phyloP scores from a whole-genome alignment of 1,284 basidiomycete species.

The Moesziomyces globuligerus region DNA sequence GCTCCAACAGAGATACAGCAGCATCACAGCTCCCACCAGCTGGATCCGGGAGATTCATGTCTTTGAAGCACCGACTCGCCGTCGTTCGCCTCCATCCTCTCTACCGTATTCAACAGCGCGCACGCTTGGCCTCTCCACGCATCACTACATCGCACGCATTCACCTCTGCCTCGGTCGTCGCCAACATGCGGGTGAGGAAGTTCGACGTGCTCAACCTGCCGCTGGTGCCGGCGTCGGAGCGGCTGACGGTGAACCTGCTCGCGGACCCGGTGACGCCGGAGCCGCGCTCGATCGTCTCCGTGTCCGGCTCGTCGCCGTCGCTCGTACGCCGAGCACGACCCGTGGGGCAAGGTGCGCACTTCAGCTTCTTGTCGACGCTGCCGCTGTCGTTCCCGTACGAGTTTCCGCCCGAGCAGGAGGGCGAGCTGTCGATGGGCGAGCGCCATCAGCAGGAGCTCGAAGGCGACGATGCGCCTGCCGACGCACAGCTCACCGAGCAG shows the following conservation, averaged over 20 bases:
- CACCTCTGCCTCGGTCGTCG: not conserved
- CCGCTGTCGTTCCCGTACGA: slow-evolving; percentile 86
- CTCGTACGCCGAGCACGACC: slow-evolving; percentile 76
- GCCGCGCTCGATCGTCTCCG: slow-evolving; percentile 72
- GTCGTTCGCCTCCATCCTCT: slow-evolving; percentile 6
- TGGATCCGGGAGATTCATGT: slow-evolving; percentile 11
- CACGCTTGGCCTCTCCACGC: not conserved
- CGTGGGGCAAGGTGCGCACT: slow-evolving; percentile 76
- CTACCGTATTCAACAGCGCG: not conserved
- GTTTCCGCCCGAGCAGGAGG: slow-evolving; percentile 69
- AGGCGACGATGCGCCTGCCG: slow-evolving; percentile 19
- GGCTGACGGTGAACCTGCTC: slow-evolving; percentile 77
- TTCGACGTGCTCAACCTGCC: slow-evolving; percentile 71
- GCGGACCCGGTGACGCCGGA: slow-evolving; percentile 74
- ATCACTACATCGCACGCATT: not conserved
- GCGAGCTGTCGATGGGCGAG: slow-evolving; percentile 42
- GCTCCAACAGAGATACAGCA: not conserved
- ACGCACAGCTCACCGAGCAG: slow-evolving; percentile 30
- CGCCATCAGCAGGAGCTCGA: slow-evolving; percentile 32
- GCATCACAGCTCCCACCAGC: not conserved
- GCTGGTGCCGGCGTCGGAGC: slow-evolving; percentile 73
- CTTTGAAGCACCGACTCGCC: slow-evolving; percentile 14
- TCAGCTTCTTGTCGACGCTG: slow-evolving; percentile 83
- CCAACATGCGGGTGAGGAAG: slow-evolving; percentile 24
- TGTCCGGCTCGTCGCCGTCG: slow-evolving; percentile 53